phyloP scores from a whole-genome alignment of 176 grass and related monocot genomes.

The Poa annua region DNA sequence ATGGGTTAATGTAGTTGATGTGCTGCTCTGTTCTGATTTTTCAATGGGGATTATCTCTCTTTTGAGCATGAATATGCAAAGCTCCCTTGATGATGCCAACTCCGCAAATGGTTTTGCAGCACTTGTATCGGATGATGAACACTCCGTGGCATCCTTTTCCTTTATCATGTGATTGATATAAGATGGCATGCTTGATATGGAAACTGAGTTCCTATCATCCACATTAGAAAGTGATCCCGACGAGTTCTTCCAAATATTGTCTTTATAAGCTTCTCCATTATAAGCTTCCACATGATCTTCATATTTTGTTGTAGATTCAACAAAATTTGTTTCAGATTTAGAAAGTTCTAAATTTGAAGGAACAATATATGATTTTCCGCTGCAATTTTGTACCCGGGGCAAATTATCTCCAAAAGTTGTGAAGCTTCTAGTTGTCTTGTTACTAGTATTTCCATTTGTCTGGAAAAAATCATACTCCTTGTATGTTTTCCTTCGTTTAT shows the following conservation, averaged over 20 bases:
- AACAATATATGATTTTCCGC: slow-evolving; percentile 10
- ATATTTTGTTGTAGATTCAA: slow-evolving; percentile 17
- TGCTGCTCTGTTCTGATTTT: slow-evolving; percentile 33
- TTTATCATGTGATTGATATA: slow-evolving; percentile 33
- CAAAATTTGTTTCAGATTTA: slow-evolving; percentile 13
- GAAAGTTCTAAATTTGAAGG: slow-evolving; percentile 23
- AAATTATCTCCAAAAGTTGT: slow-evolving; percentile 30
- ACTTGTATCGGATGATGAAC: slow-evolving; percentile 47
- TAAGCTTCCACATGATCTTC: slow-evolving; percentile 15
- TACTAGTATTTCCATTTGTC: slow-evolving; percentile 40
- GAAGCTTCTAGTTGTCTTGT: slow-evolving; percentile 22
- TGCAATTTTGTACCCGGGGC: slow-evolving; percentile 23
- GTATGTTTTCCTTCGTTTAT: slow-evolving; percentile 61
- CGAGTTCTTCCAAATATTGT: slow-evolving; percentile 17
- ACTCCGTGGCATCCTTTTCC: slow-evolving; percentile 47
- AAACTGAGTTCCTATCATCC: slow-evolving; percentile 41
- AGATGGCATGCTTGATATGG: slow-evolving; percentile 34
- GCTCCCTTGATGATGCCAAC: slow-evolving; percentile 45
- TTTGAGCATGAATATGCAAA: slow-evolving; percentile 69
- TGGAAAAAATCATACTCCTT: slow-evolving; percentile 33
- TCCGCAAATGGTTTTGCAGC: slow-evolving; percentile 40
- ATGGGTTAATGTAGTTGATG: slow-evolving; percentile 12
- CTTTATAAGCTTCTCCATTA: background rate
- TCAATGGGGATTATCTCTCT: slow-evolving; percentile 44
- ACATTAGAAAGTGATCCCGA: slow-evolving; percentile 17